phyloP scores from a whole-genome alignment of 441 rosid genomes.

The Euphorbia neoarborescens region DNA sequence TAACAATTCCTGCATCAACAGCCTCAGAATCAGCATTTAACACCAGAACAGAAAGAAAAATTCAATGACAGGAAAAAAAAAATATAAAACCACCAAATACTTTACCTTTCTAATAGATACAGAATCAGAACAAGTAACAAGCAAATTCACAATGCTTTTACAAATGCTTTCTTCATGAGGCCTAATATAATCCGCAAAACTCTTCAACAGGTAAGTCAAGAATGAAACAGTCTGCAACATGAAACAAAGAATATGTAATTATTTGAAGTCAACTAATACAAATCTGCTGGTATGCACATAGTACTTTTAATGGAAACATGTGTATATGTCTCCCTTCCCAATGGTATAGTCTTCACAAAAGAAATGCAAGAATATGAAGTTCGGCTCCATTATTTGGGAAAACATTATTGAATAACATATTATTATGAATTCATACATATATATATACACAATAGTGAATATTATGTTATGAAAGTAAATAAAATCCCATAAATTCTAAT shows the following conservation, averaged over 20 bases:
- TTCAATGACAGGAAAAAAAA: slow-evolving; percentile 10
- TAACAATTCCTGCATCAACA: slow-evolving; percentile 69
- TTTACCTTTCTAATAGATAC: slow-evolving; percentile 89
- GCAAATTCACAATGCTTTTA: slow-evolving; percentile 93
- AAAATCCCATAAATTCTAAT: no score
- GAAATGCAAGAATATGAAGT: neutral
- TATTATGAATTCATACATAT: no score
- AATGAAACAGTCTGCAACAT: slow-evolving; percentile 89
- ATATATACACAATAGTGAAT: no score
- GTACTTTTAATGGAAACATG: neutral
- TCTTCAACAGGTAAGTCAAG: slow-evolving; percentile 92
- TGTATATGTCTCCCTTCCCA: neutral
- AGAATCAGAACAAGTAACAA: slow-evolving; percentile 93
- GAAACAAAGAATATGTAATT: slow-evolving; percentile 12
- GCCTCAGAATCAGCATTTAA: slow-evolving; percentile 19
- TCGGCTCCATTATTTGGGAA: no score
- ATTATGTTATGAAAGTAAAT: no score
- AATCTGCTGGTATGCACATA: neutral
- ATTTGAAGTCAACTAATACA: neutral
- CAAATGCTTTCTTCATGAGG: slow-evolving; percentile 97
- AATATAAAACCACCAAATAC: slow-evolving; percentile 6
- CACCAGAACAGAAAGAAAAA: slow-evolving; percentile 13
- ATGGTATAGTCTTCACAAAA: neutral
- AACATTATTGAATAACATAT: no score
- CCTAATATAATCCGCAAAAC: slow-evolving; percentile 84